Evolutionary conservation across 1,139 yeast genomes (phyloP), one percentile per base, ranked within the genome.

Genomic region (Torulaspora pretoriensis): DNA sequence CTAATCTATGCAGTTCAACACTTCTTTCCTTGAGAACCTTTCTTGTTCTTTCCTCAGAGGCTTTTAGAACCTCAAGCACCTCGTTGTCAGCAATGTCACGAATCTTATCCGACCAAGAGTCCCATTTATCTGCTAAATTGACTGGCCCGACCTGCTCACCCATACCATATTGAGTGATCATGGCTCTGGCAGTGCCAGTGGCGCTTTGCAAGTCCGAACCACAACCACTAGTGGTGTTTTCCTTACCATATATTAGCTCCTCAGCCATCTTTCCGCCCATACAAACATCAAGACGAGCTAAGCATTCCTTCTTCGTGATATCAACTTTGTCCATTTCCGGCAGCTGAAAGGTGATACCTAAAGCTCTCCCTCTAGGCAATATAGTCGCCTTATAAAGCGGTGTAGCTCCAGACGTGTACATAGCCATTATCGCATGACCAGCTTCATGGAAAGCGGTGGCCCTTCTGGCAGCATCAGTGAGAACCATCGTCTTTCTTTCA

Each of bases 241-340:
- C 96, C 38, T 81, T 76, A 2, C 98, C 98, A 62, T 87, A 87
- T 38, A 86, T 75, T 74, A 88, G 73, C 65, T 90, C 97, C 70
- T 92, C 99, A 26, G 98, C 98, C 50, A 90, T 82, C 66, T 90
- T 90, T 51, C 99, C 99, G 50, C 98, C 99, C 98, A 92, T 92
- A 65, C 96, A 89, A 42, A 92, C 98, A 65, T 92, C 98, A 54
- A 92, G 70, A 54, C 95, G 74, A 0, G 98, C 97, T 54, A 84
- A 74, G 63, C 96, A 86, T 69, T 92, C 98, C 52, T 76, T 80
- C 64, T 80, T 85, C 35, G 96, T 87, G 69, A 87, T 84, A 61
- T 92, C 97, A 49, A 86, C 92, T 71, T 94, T 90, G 68, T 92
- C 99, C 95, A 90, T 89, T 65, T 94, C 98, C 3, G 98, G 98